Base-by-base conservation (phyloP, 1,284 basidiomycete species). In the Ganoderma lingzhi region DNA sequence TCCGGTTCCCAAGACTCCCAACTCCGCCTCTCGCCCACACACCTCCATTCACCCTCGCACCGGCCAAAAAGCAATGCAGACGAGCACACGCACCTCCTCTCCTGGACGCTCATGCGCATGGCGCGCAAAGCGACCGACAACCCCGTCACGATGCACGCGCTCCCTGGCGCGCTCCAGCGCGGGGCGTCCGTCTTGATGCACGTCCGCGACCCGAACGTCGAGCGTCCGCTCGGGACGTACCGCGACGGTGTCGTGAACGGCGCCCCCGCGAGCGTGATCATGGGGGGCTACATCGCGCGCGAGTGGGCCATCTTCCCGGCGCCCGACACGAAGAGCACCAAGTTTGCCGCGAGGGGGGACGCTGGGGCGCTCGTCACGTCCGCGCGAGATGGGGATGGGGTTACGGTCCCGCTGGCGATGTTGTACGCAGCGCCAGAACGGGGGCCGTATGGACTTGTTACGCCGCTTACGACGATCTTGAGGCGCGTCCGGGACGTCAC, bases 181-280 rank as follows among this genome's bases (percentile, higher is more conserved):
- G 73, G 71, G 55, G 64, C 71, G 32, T 35, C 61, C 6, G 73
- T 74, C 14, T 58, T 69, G 30, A 74, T 74, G 73, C 68, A 72
- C 63, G 71, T 74, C 32, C 64, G 60, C 68, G 73, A 74, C 61
- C 73, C 73, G n/a, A 71, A 74, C 60, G 59, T 69, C 56, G 73
- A 74, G 65, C 71, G 73, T 8, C 73, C 73, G 55, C 71, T 74
- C 19, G 73, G 67, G 14, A 71, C 73, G 19, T 71, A 65, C 63
- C 45, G 73, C 23, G 69, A 71, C 56, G 73, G 73, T 32, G 70
- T 74, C 64, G 73, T 72, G 23, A 74, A 74, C 56, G 73, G 73
- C 60, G 70, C 71, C 14, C 69, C 73, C 23, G 71, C 73, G 44
- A 72, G 66, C 37, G 68, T 74, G 60, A 48, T 74, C 66, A 32